Evolutionary conservation across 129 eudicot species (phyloP).

Genomic region (Lactuca saligna): DNA sequence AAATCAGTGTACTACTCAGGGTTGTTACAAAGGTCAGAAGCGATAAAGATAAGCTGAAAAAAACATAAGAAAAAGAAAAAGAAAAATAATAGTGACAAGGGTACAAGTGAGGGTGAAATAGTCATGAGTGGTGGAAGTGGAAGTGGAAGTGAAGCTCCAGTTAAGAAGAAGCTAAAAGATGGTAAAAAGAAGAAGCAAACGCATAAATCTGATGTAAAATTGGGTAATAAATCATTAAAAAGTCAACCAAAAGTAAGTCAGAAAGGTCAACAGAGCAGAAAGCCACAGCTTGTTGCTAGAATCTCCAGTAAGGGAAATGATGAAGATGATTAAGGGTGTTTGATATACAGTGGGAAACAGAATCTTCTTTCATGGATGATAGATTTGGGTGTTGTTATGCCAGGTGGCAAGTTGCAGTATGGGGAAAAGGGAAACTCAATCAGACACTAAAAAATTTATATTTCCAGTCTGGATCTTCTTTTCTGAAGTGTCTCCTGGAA

Average conservation of each 20-base stretch:
- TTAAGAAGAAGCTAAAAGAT: conserved; percentile 25
- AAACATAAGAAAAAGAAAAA: conserved; percentile 21
- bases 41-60: conserved; percentile 33
- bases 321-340: conserved; percentile 43
- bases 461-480: no score
- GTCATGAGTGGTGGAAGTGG: not conserved
- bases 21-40: conserved; percentile 31
- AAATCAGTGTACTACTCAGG: conserved; percentile 53
- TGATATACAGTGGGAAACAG: conserved; percentile 48
- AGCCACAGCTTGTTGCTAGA: conserved; percentile 68
- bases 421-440: no score
- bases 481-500: no score
- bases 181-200: conserved; percentile 31
- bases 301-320: conserved; percentile 44
- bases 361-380: conserved; percentile 86
- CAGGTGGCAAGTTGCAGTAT: conserved; percentile 57
- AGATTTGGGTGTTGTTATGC: conserved; percentile 54
- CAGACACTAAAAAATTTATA: no score
- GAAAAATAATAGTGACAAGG: no score
- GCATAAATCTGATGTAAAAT: no score
- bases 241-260: conserved; percentile 33
- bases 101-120: conserved; percentile 16
- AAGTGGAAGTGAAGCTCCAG: no score
- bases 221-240: conserved; percentile 10
- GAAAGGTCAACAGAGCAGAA: conserved; percentile 37